Base-by-base conservation (phyloP, 768 basidiomycete species). In the Kondoa malvinella region DNA sequence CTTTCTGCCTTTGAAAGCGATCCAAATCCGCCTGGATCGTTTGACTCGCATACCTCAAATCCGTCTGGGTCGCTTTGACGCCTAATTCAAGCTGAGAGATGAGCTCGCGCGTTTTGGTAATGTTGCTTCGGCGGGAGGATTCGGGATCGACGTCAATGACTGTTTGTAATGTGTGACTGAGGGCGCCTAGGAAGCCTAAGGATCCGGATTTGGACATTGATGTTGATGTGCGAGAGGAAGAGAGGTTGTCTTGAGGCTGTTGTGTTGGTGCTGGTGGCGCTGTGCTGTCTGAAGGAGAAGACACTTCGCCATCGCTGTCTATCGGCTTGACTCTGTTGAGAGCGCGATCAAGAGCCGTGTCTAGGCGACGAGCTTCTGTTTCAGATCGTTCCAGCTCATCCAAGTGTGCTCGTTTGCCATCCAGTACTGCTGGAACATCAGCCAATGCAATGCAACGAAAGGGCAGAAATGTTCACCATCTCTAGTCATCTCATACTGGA, bases 121-220 rank as follows among this genome's bases (percentile, higher is more conserved):
- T 97, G 65, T 86, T 84, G 74, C 87, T 96, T 71, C 95, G 81
- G 69, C 95, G 81, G 3, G 94, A 92, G 21, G 88, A 89, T 79
- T 97, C 95, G 1, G 95, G 95, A 78, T 99, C 95, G 21, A 88
- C 88, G 73, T 99, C 95, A 86, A 99, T 96, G 86, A 97, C 92
- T 2, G 94, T 92, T 72, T 92, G 91, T 66, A 99, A 77, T 27
- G 92, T 92, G 78, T 95, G 92, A 74, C 87, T 91, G 57, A 99
- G 80, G 17, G 95, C 95, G 72, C 85, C 90, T 34, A 99, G 74
- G 27, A 99, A 78, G 25, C 89, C 92, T 82, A 88, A 88, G 1
- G 61, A 68, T 30, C 26, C 32, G 32, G 34, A 27, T 33, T 27
- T 66, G 33, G 57, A 57, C 14, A 29, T 56, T 16, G 31, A 34